These are phyloP conservation scores for Venturia carpophila DNA, from an alignment of 2,329 filamentous ascomycete species.

Conservation along the genomic window DNA sequence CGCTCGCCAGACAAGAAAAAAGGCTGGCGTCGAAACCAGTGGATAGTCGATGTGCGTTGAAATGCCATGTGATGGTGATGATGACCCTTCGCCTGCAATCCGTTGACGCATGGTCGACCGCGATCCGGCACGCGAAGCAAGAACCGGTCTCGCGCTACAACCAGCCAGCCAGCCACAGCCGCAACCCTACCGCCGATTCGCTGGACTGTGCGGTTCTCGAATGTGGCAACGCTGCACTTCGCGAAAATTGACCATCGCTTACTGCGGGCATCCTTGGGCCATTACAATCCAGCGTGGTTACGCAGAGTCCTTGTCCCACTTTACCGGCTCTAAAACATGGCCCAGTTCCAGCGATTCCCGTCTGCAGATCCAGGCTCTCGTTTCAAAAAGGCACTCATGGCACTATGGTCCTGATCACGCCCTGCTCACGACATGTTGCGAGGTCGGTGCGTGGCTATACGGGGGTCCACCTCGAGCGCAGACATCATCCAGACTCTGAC, in stretches of 20 bases:
- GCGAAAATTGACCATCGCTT: not conserved
- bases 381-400: too few relatives aligned
- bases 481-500: too few relatives aligned
- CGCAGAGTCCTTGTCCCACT: not conserved
- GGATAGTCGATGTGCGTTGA: constrained; percentile 13
- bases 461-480: too few relatives aligned
- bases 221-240: not conserved
- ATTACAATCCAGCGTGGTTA: not conserved
- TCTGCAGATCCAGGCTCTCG: too few relatives aligned
- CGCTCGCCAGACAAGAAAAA: constrained; percentile 4
- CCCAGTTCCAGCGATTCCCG: not conserved
- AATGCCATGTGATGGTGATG: not conserved
- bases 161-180: constrained; percentile 9
- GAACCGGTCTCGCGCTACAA: not conserved
- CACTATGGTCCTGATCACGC: too few relatives aligned
- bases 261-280: not conserved
- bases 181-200: not conserved
- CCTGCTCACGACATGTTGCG: too few relatives aligned
- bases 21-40: constrained; percentile 16
- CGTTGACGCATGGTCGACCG: not conserved
- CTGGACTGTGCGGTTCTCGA: not conserved
- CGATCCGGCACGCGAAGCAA: not conserved
- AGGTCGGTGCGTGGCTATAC: too few relatives aligned
- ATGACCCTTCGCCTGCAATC: not conserved
- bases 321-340: not conserved